Evolutionary conservation across 2,329 filamentous ascomycete species (phyloP), one percentile per base, ranked within the genome.

Genomic region (Aspergillus unguis): DNA sequence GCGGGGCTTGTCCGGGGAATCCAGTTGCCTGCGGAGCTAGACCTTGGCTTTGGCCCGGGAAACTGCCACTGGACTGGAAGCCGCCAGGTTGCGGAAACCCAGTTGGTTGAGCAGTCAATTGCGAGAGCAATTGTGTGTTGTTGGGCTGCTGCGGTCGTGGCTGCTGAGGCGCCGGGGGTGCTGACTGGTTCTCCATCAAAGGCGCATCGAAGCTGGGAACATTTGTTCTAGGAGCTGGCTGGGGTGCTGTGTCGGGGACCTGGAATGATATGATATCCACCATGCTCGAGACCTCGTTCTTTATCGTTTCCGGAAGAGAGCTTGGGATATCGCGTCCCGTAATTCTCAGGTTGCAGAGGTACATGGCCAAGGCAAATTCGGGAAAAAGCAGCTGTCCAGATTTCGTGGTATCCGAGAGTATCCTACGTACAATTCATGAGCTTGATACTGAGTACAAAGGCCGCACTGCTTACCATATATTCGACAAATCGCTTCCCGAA

Each of bases 191-290:
- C 57, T 80, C 73, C 58, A 74, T 64, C 36, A 79, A 63, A 28
- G 80, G 76, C 44, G 81, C 75, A 66, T 81, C 83, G 66, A 92
- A 90, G 62, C 84, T 86, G 1, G 89, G 86, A 11, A 83, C 83
- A 70, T 89, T 92, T 55, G 77, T 83, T 49, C 78, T 78, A 3
- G 77, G 74, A n/a, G 80, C 71, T 23, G 80, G 73, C 37, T 72
- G 71, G 10, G 75, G 77, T 36, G 76, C 77, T 28, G 92, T 87
- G 59, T 99, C 94, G 0, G 84, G 85, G 26, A 96, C 83, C 61
- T 87, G 90, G 69, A 99, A 99, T 54, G 91, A 96, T 67, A 99
- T 99, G 52, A 99, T 99, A 68, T 99, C 94, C 37, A 99, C 94
- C 92, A 99, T 97, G 73, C 94, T 96, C 3, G 92, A 97, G 17